phyloP scores from a whole-genome alignment of 1,139 yeast species.

The Yamadazyma taylorii region DNA sequence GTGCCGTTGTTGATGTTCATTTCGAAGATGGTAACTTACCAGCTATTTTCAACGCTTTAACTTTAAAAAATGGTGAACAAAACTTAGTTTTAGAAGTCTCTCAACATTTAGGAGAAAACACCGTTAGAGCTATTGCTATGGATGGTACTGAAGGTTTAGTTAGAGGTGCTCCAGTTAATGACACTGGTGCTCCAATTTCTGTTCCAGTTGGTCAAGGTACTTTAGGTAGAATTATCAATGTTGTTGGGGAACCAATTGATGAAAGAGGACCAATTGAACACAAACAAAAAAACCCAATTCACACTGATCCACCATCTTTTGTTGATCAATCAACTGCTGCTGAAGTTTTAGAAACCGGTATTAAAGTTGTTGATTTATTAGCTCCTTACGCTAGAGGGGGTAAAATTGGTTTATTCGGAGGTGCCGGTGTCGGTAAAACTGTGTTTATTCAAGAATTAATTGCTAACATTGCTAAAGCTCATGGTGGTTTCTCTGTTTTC shows the following conservation, averaged over 20 bases:
- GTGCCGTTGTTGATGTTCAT: conserved; percentile 99
- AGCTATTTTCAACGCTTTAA: conserved; percentile 95
- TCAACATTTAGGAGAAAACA: conserved; percentile 99
- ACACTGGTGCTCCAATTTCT: conserved; percentile 98
- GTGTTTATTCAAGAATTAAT: conserved; percentile 99
- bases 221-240: conserved; percentile 97
- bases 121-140: conserved; percentile 99
- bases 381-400: conserved; percentile 99
- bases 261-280: conserved; percentile 98
- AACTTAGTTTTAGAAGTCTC: conserved; percentile 94
- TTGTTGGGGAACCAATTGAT: conserved; percentile 99
- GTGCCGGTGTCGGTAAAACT: conserved; percentile 99
- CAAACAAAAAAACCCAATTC: conserved; percentile 94
- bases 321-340: conserved; percentile 97
- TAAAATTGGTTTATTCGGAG: conserved; percentile 99
- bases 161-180: conserved; percentile 89
- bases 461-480: conserved; percentile 99
- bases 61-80: conserved; percentile 69
- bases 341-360: conserved; percentile 99
- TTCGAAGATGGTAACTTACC: conserved; percentile 97
- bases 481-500: conserved; percentile 99
- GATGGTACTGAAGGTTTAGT: conserved; percentile 99
- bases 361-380: conserved; percentile 97
- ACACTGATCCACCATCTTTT: conserved; percentile 95
- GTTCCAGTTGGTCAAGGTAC: conserved; percentile 99